Conservation (phyloP, 2,329 filamentous ascomycete genomes). For the Colletotrichum plurivorum region DNA sequence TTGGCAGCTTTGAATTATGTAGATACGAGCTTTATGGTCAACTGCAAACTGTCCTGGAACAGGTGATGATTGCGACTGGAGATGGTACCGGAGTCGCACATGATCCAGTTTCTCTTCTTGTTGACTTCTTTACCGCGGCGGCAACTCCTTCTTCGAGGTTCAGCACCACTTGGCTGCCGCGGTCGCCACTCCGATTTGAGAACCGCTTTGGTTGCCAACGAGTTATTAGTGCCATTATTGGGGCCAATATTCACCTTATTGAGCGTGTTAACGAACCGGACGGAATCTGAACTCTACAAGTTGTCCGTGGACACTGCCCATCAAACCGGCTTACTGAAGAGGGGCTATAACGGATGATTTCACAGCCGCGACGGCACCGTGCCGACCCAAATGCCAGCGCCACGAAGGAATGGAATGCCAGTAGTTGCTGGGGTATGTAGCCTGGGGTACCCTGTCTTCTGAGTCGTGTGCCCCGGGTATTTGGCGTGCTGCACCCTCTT, state of each 20-base stretch:
- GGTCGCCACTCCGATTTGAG: no score
- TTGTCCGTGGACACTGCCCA: neutral
- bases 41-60: no score
- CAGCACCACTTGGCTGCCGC: no score
- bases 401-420: neutral
- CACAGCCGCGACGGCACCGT: slow-evolving; percentile 14
- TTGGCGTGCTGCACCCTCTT: neutral
- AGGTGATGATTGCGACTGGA: no score
- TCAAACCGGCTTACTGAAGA: slow-evolving; percentile 5
- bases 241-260: neutral
- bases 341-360: neutral
- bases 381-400: slow-evolving; percentile 14
- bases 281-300: neutral
- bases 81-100: no score
- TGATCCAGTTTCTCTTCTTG: no score
- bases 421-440: neutral
- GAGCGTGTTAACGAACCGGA: neutral
- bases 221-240: no score
- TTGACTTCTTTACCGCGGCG: no score
- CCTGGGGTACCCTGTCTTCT: slow-evolving; percentile 21
- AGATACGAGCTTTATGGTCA: no score
- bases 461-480: neutral
- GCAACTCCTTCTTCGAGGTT: no score
- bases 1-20: neutral
- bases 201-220: no score